Evolutionary conservation across 345 rosid species (phyloP).

Genomic region (Syzygium aqueum): DNA sequence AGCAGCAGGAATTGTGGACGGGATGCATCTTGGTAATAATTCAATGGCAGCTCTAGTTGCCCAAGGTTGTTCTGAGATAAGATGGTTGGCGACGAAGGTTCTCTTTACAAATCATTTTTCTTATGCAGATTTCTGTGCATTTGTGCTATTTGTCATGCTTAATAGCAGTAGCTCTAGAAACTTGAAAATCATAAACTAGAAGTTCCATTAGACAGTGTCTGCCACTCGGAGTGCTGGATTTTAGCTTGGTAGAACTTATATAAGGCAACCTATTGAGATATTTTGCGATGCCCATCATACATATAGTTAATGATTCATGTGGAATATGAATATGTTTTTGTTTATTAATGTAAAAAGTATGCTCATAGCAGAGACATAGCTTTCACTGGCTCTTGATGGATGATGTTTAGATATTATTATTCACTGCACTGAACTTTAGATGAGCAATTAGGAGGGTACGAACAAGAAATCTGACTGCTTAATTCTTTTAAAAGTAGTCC

Average conservation of each 20-base stretch:
- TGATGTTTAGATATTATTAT: neutral
- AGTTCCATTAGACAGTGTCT: neutral
- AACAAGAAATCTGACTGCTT: neutral
- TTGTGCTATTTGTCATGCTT: neutral
- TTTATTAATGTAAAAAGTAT: neutral
- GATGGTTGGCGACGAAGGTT: conserved; percentile 92
- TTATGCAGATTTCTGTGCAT: neutral
- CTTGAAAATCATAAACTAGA: neutral
- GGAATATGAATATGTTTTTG: neutral
- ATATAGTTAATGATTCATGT: neutral
- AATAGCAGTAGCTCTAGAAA: neutral
- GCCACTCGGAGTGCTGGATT: neutral
- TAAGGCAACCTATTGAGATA: neutral
- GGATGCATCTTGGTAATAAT: conserved; percentile 90
- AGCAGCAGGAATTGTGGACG: conserved; percentile 94
- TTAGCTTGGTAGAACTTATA: neutral
- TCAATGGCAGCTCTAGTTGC: conserved; percentile 98
- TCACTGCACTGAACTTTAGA: neutral
- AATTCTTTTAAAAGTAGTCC: neutral
- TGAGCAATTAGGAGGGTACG: neutral
- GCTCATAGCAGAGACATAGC: neutral
- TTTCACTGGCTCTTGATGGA: neutral
- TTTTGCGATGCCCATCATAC: neutral
- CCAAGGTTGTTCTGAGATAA: conserved; percentile 92
- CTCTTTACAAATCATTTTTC: neutral